Evolutionary conservation across 108 stramenopile species (phyloP).

Genomic region (Aurantiochytrium sp.): DNA sequence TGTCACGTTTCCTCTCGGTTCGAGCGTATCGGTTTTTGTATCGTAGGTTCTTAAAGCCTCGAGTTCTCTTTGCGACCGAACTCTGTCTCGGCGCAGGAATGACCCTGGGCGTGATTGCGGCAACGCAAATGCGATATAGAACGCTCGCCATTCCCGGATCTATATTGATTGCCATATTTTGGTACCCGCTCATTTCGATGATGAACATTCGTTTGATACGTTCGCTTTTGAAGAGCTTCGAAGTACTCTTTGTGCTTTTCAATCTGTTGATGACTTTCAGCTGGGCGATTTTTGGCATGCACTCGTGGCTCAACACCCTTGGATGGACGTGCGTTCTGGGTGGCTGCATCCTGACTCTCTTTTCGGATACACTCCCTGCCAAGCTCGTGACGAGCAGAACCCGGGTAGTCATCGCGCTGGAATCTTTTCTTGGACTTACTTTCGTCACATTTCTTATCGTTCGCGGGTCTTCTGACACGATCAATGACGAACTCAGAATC

Average conservation of each 20-base stretch:
- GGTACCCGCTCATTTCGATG: not conserved
- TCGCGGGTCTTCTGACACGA: not conserved
- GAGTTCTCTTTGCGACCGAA: not conserved
- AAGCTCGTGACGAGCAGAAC: not conserved
- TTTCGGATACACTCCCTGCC: not conserved
- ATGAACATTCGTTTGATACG: not conserved
- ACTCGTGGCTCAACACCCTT: not conserved
- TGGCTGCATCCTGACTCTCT: not conserved
- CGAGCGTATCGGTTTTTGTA: not conserved
- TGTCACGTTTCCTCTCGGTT: not conserved
- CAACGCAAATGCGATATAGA: too few species aligned
- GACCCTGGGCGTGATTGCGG: not conserved
- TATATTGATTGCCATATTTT: not conserved
- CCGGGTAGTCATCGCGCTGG: not conserved
- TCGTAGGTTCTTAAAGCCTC: not conserved
- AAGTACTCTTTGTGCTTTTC: not conserved
- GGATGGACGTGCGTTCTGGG: not conserved
- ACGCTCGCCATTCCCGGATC: not conserved
- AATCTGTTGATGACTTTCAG: not conserved
- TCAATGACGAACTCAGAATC: not conserved
- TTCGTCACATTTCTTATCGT: not conserved
- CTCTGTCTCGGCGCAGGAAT: not conserved
- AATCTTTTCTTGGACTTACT: not conserved
- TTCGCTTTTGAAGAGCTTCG: not conserved
- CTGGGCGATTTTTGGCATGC: not conserved